Conservation (phyloP, 2,329 filamentous ascomycete species). For the Ceratocystis lukuohia region DNA sequence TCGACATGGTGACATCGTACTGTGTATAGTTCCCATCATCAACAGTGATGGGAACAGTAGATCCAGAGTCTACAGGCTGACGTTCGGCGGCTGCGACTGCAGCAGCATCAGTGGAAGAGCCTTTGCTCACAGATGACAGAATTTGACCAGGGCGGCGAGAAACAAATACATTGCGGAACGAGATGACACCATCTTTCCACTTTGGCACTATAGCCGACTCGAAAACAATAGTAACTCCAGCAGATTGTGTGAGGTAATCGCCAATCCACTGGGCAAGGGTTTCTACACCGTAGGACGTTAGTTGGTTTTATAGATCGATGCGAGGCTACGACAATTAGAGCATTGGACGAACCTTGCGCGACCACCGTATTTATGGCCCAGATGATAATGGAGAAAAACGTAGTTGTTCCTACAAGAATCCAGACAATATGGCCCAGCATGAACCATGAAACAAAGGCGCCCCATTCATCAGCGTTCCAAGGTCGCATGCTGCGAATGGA, state of each 20-base stretch:
- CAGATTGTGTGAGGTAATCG: constrained; percentile 88
- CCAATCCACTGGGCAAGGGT: constrained; percentile 86
- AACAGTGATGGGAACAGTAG: constrained; percentile 33
- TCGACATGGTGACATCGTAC: constrained; percentile 88
- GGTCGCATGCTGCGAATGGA: constrained; percentile 87
- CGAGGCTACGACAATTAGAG: background rate
- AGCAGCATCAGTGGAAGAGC: constrained; percentile 70
- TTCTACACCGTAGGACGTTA: constrained; percentile 41
- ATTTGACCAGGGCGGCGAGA: constrained; percentile 77
- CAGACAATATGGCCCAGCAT: constrained; percentile 85
- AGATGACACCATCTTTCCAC: constrained; percentile 91
- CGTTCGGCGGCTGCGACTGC: constrained; percentile 68
- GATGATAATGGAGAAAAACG: constrained; percentile 86
- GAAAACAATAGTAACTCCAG: constrained; percentile 86
- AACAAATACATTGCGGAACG: constrained; percentile 92
- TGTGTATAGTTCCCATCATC: constrained; percentile 97
- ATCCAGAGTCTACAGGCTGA: constrained; percentile 34
- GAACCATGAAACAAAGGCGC: constrained; percentile 88
- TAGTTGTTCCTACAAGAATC: constrained; percentile 93
- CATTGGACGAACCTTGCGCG: constrained; percentile 56
- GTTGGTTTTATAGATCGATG: background rate
- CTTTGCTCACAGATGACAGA: constrained; percentile 76
- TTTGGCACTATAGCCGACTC: constrained; percentile 95
- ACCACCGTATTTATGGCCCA: constrained; percentile 90
- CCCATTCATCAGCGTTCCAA: constrained; percentile 93